These are phyloP conservation scores for Penicillium chermesinum DNA, from an alignment of 495 filamentous ascomycete species.

Conservation along the genomic window DNA sequence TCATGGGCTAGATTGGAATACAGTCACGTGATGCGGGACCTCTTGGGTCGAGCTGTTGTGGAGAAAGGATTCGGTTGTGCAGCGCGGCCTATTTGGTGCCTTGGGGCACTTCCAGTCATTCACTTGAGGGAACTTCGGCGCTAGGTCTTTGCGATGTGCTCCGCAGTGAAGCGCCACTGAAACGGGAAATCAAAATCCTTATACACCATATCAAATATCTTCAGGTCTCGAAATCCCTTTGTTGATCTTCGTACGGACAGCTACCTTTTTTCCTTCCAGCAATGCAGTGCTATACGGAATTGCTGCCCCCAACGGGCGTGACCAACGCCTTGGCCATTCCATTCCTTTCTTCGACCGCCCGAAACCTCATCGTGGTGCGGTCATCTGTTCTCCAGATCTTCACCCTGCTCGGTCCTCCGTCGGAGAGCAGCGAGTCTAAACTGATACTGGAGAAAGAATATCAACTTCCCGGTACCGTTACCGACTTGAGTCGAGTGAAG, in stretches of 20 bases:
- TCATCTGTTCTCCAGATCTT: conserved; percentile 91
- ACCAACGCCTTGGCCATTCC: conserved; percentile 78
- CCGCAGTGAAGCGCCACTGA: neutral
- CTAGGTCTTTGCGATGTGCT: neutral
- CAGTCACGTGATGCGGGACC: neutral
- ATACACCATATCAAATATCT: neutral
- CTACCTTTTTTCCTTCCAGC: neutral
- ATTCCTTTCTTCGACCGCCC: conserved; percentile 67
- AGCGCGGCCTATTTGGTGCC: neutral
- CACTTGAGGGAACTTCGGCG: neutral
- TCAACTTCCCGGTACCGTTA: conserved; percentile 74
- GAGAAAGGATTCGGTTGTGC: neutral
- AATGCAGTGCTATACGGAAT: conserved; percentile 85
- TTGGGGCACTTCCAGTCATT: neutral
- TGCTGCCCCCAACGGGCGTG: conserved; percentile 88
- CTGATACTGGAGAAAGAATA: conserved; percentile 85
- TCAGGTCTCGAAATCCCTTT: neutral
- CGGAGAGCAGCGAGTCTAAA: conserved; percentile 56
- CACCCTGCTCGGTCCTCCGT: conserved; percentile 30
- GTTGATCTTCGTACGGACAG: neutral
- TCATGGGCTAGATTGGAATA: neutral
- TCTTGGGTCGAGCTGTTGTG: neutral
- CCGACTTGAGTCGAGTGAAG: conserved; percentile 71
- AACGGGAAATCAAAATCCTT: neutral
- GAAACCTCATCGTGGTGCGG: conserved; percentile 83